phyloP scores from a whole-genome alignment of 768 basidiomycete species.

The Naganishia vaughanmartiniae region DNA sequence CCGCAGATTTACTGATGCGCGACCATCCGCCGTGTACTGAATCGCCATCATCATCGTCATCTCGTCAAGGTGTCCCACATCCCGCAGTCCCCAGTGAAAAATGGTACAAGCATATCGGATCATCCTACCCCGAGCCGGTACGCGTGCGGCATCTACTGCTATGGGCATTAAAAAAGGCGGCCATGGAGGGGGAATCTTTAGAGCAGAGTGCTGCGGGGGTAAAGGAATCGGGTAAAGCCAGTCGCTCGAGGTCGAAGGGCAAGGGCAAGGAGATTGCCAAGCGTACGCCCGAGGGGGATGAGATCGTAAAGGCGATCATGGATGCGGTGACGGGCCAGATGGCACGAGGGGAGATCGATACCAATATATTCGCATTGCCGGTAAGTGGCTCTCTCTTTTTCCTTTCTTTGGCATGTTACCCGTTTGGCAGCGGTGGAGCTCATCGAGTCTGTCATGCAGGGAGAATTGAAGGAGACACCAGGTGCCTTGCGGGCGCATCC shows the following conservation, averaged over 20 bases:
- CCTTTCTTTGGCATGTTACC: background rate
- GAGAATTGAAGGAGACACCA: conserved; percentile 21
- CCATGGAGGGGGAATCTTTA: conserved; percentile 25
- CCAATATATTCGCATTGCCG: conserved; percentile 40
- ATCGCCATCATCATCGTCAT: conserved; percentile 24
- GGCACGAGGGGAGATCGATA: conserved; percentile 45
- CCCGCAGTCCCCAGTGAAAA: conserved; percentile 38
- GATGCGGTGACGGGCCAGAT: conserved; percentile 42
- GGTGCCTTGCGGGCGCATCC: conserved; percentile 43
- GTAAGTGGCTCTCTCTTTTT: too few species aligned
- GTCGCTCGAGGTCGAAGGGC: conserved; percentile 34
- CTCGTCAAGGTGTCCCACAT: conserved; percentile 44
- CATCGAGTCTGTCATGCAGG: background rate
- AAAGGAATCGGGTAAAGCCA: background rate
- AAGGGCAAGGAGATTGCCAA: conserved; percentile 32
- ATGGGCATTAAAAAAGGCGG: conserved; percentile 45
- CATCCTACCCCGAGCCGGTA: conserved; percentile 45
- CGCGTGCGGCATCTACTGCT: conserved; percentile 45
- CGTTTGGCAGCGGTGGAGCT: background rate
- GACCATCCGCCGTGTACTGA: conserved; percentile 24
- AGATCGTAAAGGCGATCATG: conserved; percentile 45
- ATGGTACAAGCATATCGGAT: conserved; percentile 46
- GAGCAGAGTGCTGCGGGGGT: conserved; percentile 14
- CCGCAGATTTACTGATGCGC: conserved; percentile 8
- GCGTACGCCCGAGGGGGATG: conserved; percentile 45